phyloP scores from a whole-genome alignment of 306 rosid genomes.

The Quercus variabilis region DNA sequence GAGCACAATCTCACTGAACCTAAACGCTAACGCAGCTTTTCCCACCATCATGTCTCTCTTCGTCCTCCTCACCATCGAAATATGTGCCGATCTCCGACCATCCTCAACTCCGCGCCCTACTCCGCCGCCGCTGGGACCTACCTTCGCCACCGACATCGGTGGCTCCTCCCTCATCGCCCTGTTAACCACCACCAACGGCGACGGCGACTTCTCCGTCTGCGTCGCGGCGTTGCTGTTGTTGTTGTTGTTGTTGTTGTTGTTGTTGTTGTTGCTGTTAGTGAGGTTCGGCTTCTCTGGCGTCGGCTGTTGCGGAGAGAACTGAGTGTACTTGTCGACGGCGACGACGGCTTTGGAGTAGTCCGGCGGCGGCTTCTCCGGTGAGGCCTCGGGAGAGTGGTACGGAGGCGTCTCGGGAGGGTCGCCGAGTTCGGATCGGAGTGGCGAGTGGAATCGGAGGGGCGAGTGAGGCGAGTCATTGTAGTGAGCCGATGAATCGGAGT shows the following conservation, averaged over 20 bases:
- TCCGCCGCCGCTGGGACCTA: conserved; percentile 29
- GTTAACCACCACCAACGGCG: conserved; percentile 29
- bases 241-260: background rate
- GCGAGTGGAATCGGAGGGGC: conserved; percentile 64
- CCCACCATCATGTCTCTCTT: conserved; percentile 36
- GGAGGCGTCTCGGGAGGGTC: conserved; percentile 61
- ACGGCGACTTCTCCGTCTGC: conserved; percentile 20
- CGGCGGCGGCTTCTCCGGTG: conserved; percentile 31
- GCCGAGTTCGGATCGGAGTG: conserved; percentile 66
- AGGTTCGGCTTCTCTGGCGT: conserved; percentile 14
- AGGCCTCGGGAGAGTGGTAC: conserved; percentile 53
- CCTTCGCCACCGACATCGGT: conserved; percentile 37
- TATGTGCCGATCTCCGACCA: conserved; percentile 31
- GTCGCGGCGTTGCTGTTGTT: background rate
- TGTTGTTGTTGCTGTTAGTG: background rate
- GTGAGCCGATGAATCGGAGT: conserved; percentile 46
- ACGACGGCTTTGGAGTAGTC: conserved; percentile 67
- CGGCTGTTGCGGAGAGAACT: conserved; percentile 38
- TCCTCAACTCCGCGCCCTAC: conserved; percentile 23
- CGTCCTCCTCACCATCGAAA: conserved; percentile 19
- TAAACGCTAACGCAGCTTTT: conserved; percentile 80
- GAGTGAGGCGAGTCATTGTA: conserved; percentile 61
- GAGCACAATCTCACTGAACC: conserved; percentile 65
- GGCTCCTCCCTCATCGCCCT: conserved; percentile 45
- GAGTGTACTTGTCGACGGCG: conserved; percentile 34